phyloP scores from a whole-genome alignment of 345 rosid species.

The Linum trigynum region DNA sequence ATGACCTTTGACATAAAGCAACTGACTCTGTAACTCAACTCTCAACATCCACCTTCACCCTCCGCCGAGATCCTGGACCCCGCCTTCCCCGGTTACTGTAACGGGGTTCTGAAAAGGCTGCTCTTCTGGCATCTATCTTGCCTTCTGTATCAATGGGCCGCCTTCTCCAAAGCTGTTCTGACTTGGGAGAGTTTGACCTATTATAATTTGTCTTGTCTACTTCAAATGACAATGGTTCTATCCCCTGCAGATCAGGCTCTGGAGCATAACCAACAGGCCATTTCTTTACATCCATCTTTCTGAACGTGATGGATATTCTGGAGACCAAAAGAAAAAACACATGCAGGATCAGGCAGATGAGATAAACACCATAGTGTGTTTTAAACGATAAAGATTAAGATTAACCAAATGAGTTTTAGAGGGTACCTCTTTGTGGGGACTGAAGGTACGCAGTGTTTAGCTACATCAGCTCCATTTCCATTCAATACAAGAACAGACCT shows the following conservation, averaged over 20 bases:
- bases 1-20: no score
- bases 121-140: constrained; percentile 20
- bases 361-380: neutral
- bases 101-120: constrained; percentile 20
- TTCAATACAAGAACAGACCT: constrained; percentile 87
- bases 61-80: constrained; percentile 18
- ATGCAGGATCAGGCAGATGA: neutral
- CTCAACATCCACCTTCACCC: constrained; percentile 16
- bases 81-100: constrained; percentile 28
- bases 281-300: constrained; percentile 87
- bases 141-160: constrained; percentile 28
- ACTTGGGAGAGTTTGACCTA: constrained; percentile 19
- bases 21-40: constrained; percentile 10
- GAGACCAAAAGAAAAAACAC: neutral
- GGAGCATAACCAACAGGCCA: constrained; percentile 53
- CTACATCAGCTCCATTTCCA: constrained; percentile 83
- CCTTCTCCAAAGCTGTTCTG: constrained; percentile 25
- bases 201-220: constrained; percentile 16
- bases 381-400: neutral
- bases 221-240: constrained; percentile 50
- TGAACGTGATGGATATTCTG: constrained; percentile 96
- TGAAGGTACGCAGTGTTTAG: constrained; percentile 95
- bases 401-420: neutral
- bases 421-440: constrained; percentile 75
- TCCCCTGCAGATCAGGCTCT: constrained; percentile 70